Evolutionary conservation across 2,329 filamentous ascomycete species (phyloP).

Genomic region (Dothistroma septosporum): DNA sequence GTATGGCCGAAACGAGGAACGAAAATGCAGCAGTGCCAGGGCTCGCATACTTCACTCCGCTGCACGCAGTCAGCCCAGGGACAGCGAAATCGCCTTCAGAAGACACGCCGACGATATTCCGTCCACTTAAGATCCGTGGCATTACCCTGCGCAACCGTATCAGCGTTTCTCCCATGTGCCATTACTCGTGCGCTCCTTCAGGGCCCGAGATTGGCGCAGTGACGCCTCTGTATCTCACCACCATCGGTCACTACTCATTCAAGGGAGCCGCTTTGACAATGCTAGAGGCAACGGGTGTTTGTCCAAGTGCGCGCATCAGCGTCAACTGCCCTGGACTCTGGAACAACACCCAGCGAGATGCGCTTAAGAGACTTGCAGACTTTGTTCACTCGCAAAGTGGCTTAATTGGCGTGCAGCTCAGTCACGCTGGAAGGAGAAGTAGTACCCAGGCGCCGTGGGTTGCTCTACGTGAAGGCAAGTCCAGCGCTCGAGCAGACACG

Average conservation of each 20-base stretch:
- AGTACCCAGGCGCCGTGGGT: background rate
- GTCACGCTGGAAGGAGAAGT: background rate
- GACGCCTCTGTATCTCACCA: background rate
- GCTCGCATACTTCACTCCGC: background rate
- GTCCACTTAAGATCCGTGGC: background rate
- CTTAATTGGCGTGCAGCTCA: background rate
- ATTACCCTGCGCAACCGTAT: background rate
- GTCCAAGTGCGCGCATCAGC: background rate
- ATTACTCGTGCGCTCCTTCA: background rate
- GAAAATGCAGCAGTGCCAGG: background rate
- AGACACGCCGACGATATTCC: background rate
- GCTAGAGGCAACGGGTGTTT: background rate
- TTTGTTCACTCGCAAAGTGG: background rate
- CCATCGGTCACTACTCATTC: background rate
- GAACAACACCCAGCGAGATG: background rate
- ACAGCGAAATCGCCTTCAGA: background rate
- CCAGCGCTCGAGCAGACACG: background rate
- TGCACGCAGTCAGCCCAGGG: background rate
- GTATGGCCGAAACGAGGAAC: background rate
- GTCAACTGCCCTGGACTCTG: background rate
- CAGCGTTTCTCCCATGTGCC: background rate
- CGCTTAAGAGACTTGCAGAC: background rate
- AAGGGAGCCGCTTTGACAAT: background rate
- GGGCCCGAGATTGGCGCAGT: background rate
- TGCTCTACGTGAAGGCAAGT: background rate